phyloP scores from a whole-genome alignment of 768 basidiomycete species.

The Infundibulicybe gibba region DNA sequence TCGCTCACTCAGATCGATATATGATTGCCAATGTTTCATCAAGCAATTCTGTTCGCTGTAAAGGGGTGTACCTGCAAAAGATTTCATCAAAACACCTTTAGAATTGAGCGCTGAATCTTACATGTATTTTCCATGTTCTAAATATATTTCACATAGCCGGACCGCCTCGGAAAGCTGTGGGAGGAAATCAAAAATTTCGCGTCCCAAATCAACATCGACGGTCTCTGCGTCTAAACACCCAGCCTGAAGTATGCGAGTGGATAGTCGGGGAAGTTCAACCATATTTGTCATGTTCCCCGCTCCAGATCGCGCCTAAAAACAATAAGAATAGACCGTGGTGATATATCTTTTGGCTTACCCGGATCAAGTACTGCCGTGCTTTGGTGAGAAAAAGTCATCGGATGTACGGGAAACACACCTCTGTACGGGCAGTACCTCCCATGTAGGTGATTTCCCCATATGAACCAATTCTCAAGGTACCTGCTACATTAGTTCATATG shows the following conservation, averaged over 20 bases:
- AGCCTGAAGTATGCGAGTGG: constrained; percentile 33
- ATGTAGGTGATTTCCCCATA: constrained; percentile 54
- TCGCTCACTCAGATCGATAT: constrained; percentile 48
- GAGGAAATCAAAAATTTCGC: constrained; percentile 42
- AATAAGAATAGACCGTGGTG: too few species aligned
- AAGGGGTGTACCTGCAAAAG: constrained; percentile 43
- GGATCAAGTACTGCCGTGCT: constrained; percentile 49
- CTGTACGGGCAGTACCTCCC: constrained; percentile 64
- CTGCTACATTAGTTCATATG: constrained; percentile 20
- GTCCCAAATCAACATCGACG: constrained; percentile 30
- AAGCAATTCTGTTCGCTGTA: constrained; percentile 51
- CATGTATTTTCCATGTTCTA: constrained; percentile 59
- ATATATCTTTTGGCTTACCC: constrained; percentile 28
- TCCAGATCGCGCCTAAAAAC: constrained; percentile 19
- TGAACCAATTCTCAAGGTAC: constrained; percentile 55
- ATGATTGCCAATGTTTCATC: constrained; percentile 52
- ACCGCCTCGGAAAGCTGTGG: constrained; percentile 59
- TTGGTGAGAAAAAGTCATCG: too few species aligned
- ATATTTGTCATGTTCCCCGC: constrained; percentile 8
- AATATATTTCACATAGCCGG: constrained; percentile 59
- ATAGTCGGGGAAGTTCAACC: constrained; percentile 27
- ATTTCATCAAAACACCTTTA: too few species aligned
- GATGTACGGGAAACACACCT: constrained; percentile 37
- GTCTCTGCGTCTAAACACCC: constrained; percentile 28
- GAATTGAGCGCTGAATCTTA: constrained; percentile 21